These are phyloP conservation scores for Leptographium galeiforme DNA, from an alignment of 2,329 filamentous ascomycete genomes.

Conservation along the genomic window DNA sequence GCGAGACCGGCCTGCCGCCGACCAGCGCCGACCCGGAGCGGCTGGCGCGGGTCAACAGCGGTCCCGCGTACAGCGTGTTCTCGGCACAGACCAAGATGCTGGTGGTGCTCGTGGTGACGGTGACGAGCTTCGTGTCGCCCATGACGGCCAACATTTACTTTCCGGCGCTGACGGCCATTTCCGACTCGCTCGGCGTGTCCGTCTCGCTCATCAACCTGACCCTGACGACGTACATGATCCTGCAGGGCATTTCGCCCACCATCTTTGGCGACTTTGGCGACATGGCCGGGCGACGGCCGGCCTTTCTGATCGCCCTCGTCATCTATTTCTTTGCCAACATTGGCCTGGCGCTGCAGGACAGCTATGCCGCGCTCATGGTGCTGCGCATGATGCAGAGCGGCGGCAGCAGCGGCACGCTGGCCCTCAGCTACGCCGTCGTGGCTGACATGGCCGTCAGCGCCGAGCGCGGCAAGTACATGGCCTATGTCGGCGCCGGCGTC, in stretches of 20 bases:
- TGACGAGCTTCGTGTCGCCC: slow-evolving; percentile 41
- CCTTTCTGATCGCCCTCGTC: slow-evolving; percentile 42
- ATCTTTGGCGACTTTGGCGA: slow-evolving; percentile 51
- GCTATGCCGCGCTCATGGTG: slow-evolving; percentile 44
- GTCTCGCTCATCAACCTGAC: slow-evolving; percentile 32
- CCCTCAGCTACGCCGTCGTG: slow-evolving; percentile 57
- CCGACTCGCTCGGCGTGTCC: slow-evolving; percentile 24
- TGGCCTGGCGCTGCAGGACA: slow-evolving; percentile 42
- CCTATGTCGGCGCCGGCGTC: slow-evolving; percentile 45
- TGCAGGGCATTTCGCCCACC: slow-evolving; percentile 48
- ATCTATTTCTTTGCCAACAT: slow-evolving; percentile 47
- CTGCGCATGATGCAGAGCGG: slow-evolving; percentile 49
- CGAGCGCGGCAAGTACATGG: slow-evolving; percentile 63
- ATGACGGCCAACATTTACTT: slow-evolving; percentile 47
- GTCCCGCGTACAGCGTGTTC: slow-evolving; percentile 28
- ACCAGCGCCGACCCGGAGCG: slow-evolving; percentile 17
- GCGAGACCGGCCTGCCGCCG: not conserved
- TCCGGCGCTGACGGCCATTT: slow-evolving; percentile 26
- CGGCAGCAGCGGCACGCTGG: slow-evolving; percentile 56
- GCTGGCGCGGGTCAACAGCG: slow-evolving; percentile 22
- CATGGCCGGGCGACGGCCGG: slow-evolving; percentile 44
- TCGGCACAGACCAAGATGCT: slow-evolving; percentile 30
- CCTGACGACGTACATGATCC: slow-evolving; percentile 48
- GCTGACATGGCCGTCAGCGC: slow-evolving; percentile 56
- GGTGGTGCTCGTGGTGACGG: slow-evolving; percentile 38